phyloP scores from a whole-genome alignment of 1,284 basidiomycete species.

The Trichosporon sp. region DNA sequence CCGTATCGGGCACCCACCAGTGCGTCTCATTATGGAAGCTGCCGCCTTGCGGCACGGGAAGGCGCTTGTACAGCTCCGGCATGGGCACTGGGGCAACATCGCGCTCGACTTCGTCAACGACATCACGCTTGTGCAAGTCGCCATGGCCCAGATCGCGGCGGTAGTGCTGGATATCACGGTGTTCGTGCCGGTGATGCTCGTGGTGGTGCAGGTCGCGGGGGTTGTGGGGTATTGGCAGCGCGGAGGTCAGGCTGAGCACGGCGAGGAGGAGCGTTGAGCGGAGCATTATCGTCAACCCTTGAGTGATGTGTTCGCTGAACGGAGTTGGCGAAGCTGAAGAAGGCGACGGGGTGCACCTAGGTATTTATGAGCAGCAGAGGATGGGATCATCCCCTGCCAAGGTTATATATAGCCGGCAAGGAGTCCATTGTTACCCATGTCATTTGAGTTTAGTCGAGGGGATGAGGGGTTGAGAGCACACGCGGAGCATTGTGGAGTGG shows the following conservation, averaged over 20 bases:
- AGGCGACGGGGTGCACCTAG: neutral
- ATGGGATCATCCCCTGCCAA: no score
- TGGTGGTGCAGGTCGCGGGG: neutral
- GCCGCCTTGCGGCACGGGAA: neutral
- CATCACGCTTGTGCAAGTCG: neutral
- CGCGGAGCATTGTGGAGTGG: no score
- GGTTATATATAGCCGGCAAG: no score
- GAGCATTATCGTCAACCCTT: neutral
- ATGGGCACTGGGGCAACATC: no score
- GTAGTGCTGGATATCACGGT: neutral
- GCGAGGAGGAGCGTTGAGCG: neutral
- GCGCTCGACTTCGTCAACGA: no score
- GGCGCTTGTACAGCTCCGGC: neutral
- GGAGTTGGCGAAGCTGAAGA: neutral
- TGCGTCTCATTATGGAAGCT: slow-evolving; percentile 7
- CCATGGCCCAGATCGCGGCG: no score
- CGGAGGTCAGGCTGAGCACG: neutral
- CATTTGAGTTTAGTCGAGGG: no score
- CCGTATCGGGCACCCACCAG: slow-evolving; percentile 11
- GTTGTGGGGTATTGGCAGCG: neutral
- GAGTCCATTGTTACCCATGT: no score
- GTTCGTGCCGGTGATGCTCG: neutral
- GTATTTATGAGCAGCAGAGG: no score
- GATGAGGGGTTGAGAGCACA: no score
- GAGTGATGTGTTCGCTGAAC: no score